Base-by-base conservation (phyloP, 2,329 filamentous ascomycete genomes). In the Neocatenulostroma microsporum region DNA sequence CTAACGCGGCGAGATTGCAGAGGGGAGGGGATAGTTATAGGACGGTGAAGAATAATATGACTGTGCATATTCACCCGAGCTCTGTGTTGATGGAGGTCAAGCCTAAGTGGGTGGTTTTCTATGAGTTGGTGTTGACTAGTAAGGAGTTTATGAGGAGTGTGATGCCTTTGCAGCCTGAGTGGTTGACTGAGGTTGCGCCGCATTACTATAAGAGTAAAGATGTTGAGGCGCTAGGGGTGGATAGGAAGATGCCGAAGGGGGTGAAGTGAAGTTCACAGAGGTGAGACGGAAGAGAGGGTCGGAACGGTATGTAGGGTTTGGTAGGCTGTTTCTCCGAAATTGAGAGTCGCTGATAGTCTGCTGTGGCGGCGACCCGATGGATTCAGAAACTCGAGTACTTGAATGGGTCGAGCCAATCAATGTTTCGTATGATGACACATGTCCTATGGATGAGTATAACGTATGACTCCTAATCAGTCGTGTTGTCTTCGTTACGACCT, bases 181-280 rank as follows among this genome's bases (percentile, higher is more conserved):
- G 88, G 88, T 59, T 98, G 50, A 75, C 78, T 5, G 89, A 96
- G 62, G 77, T 91, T 42, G 91, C 91, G 44, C 89, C 89, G 44
- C 91, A 96, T 66, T 94, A 87, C 56, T 85, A 95, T 60, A 95
- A 94, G 66, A 82, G 84, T 66, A 82, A 86, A 64, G 87, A 95
- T 56, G 61, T 95, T 26, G 89, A 95, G 54, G 79, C 73, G 13
- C 57, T 94, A 49, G 85, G 86, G 3, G 56, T 73, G 54, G 82
- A 85, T 41, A 84, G 76, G 66, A 94, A 85, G 62, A 72, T 82
- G 64, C 75, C 78, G 0, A 84, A 81, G 59, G 34, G 23, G n/a
- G 23, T 24, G n/a, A n/a, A n/a, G n/a, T n/a, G n/a, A n/a, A n/a
- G n/a, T n/a, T n/a, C n/a, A n/a, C n/a, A n/a, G n/a, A n/a, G n/a